Evolutionary conservation across 805 yeast genomes (phyloP).

Genomic region (Teunomyces pallodes): DNA sequence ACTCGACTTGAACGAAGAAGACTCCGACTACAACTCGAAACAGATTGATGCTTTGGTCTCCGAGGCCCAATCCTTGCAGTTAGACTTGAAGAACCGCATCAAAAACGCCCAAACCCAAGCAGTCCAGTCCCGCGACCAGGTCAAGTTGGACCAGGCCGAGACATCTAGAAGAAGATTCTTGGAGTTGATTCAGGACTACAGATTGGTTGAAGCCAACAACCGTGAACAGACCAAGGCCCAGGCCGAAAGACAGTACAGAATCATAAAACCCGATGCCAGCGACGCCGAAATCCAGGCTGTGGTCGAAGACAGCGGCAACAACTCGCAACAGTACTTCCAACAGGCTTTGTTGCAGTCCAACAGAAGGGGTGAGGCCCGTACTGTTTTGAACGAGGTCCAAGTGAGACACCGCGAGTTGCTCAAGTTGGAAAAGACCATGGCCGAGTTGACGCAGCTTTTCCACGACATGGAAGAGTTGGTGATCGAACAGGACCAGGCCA

Average conservation of each 20-base stretch:
- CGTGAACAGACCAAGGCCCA: constrained; percentile 80
- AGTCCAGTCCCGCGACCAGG: constrained; percentile 56
- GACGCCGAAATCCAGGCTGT: constrained; percentile 82
- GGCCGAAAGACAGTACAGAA: constrained; percentile 89
- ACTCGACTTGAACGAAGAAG: constrained; percentile 38
- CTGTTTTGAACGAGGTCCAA: constrained; percentile 94
- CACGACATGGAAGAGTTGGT: constrained; percentile 96
- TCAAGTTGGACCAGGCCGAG: constrained; percentile 89
- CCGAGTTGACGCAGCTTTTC: constrained; percentile 91
- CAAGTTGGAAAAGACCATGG: constrained; percentile 92
- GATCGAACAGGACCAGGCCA: constrained; percentile 88
- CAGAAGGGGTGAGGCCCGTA: constrained; percentile 91
- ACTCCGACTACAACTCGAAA: constrained; percentile 61
- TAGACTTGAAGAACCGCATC: constrained; percentile 69
- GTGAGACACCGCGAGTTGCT: constrained; percentile 92
- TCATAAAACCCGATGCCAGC: constrained; percentile 83
- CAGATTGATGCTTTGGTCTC: constrained; percentile 75
- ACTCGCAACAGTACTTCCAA: constrained; percentile 88
- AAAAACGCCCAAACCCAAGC: constrained; percentile 72
- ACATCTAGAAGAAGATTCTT: constrained; percentile 81
- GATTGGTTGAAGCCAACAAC: constrained; percentile 82
- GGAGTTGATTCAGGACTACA: constrained; percentile 80
- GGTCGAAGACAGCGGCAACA: constrained; percentile 67
- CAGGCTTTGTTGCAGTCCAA: constrained; percentile 86
- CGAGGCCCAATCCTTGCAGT: constrained; percentile 78